A percentile compares a stretch with the other conserved stretches of the same genome.
Conservation (phyloP, 2,329 filamentous ascomycete genomes). For the Cladosporium sp. region DNA sequence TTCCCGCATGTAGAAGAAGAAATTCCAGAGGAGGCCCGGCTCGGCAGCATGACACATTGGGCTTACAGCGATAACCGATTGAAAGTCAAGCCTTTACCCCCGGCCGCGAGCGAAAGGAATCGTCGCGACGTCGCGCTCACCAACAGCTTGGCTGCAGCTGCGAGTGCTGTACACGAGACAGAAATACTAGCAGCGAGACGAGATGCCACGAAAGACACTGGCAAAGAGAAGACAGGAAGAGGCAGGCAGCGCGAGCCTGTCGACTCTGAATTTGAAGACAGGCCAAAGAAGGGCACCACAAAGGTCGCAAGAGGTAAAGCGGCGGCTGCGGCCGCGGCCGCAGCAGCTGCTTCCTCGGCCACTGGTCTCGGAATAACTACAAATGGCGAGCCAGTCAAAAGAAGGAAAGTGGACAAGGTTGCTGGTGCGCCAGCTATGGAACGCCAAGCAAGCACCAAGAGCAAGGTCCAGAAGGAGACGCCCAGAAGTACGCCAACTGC, state of each 20-base stretch:
- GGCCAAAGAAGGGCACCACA: conserved; percentile 62
- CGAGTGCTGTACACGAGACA: conserved; percentile 73
- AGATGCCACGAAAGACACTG: conserved; percentile 72
- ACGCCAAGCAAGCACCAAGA: conserved; percentile 61
- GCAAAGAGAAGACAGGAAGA: conserved; percentile 66
- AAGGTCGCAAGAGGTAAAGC: conserved; percentile 64
- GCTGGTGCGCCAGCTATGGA: conserved; percentile 57
- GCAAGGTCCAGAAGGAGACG: conserved; percentile 52
- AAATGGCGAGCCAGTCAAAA: conserved; percentile 63
- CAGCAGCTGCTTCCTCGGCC: conserved; percentile 28
- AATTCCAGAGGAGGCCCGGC: conserved; percentile 90
- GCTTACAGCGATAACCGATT: conserved; percentile 80
- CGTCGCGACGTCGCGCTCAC: conserved; percentile 76
- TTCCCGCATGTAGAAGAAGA: conserved; percentile 85
- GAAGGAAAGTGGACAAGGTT: conserved; percentile 75
- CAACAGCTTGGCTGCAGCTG: conserved; percentile 67
- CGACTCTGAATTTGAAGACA: conserved; percentile 80
- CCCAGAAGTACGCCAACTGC: conserved; percentile 68
- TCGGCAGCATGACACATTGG: conserved; percentile 91
- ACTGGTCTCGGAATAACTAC: conserved; percentile 62
- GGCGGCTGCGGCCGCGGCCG: conserved; percentile 39
- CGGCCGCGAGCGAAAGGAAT: conserved; percentile 66
- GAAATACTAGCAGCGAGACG: conserved; percentile 80
- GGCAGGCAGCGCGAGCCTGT: conserved; percentile 61
- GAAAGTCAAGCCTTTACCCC: conserved; percentile 47